Conservation (phyloP, 768 basidiomycete genomes). For the Mycena leptocephala region DNA sequence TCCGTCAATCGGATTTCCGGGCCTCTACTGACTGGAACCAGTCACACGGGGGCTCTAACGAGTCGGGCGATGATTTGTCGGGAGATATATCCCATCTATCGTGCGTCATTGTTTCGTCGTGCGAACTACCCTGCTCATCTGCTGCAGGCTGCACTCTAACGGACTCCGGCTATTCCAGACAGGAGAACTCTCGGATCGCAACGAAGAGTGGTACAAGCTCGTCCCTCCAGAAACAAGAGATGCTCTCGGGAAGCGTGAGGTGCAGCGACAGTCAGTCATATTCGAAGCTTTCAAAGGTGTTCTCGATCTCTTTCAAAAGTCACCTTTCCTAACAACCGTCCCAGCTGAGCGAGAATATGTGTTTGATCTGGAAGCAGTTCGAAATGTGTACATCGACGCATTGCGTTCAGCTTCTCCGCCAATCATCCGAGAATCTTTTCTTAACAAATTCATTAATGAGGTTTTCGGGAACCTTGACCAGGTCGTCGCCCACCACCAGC, state of each 20-base stretch:
- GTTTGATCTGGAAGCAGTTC: constrained; percentile 79
- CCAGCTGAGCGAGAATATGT: constrained; percentile 90
- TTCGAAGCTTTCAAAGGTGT: constrained; percentile 86
- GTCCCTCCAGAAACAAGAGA: constrained; percentile 82
- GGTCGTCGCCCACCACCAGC: constrained; percentile 78
- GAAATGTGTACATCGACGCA: constrained; percentile 84
- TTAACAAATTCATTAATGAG: constrained; percentile 80
- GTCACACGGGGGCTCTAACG: constrained; percentile 45
- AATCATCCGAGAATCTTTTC: constrained; percentile 69
- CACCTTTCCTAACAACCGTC: not conserved
- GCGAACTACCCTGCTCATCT: constrained; percentile 28
- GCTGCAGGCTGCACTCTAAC: constrained; percentile 71
- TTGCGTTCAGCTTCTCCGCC: constrained; percentile 75
- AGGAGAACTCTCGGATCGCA: constrained; percentile 74
- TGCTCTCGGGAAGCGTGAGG: constrained; percentile 82
- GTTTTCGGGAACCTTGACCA: constrained; percentile 89
- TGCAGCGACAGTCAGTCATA: constrained; percentile 88
- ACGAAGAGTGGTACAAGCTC: constrained; percentile 89
- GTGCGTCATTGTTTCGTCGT: constrained; percentile 49
- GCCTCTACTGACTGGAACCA: constrained; percentile 32
- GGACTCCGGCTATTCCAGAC: constrained; percentile 79
- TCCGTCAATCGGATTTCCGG: not conserved
- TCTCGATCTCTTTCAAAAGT: not conserved
- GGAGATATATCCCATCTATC: constrained; percentile 55
- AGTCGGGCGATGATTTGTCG: constrained; percentile 45